Evolutionary conservation across 306 rosid species (phyloP).

Genomic region (Quillaja saponaria): DNA sequence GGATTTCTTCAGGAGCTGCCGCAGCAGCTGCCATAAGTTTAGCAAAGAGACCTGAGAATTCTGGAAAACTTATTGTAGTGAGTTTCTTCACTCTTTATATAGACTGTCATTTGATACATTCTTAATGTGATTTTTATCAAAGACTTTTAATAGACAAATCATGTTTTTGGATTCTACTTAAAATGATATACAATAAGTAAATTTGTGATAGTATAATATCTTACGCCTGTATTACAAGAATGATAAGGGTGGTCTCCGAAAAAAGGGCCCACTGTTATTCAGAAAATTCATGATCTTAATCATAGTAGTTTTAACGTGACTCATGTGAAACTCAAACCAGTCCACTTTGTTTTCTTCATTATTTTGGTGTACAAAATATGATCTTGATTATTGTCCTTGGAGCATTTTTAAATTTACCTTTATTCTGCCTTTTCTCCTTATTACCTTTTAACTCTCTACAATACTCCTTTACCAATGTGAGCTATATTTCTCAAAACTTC

Average conservation of each 20-base stretch:
- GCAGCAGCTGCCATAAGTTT: constrained; percentile 83
- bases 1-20: constrained; percentile 97
- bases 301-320: not conserved
- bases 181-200: constrained; percentile 10
- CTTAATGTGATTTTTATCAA: too few species aligned
- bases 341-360: constrained; percentile 13
- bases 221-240: not conserved
- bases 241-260: constrained; percentile 1
- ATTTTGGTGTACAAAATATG: not conserved
- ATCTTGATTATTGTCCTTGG: not conserved
- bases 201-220: not conserved
- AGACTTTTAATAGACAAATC: too few species aligned
- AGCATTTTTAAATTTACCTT: constrained; percentile 7
- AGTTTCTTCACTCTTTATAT: constrained; percentile 35
- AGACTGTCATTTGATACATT: not conserved
- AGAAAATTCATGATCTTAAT: not conserved
- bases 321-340: not conserved
- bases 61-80: constrained; percentile 80
- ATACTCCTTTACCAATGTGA: constrained; percentile 10
- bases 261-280: constrained; percentile 5
- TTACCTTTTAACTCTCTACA: not conserved
- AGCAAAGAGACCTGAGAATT: constrained; percentile 78
- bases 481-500: too few species aligned
- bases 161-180: not conserved
- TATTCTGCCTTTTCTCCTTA: not conserved